phyloP scores from a whole-genome alignment of 495 filamentous ascomycete species.

The Penicillium nucicola region DNA sequence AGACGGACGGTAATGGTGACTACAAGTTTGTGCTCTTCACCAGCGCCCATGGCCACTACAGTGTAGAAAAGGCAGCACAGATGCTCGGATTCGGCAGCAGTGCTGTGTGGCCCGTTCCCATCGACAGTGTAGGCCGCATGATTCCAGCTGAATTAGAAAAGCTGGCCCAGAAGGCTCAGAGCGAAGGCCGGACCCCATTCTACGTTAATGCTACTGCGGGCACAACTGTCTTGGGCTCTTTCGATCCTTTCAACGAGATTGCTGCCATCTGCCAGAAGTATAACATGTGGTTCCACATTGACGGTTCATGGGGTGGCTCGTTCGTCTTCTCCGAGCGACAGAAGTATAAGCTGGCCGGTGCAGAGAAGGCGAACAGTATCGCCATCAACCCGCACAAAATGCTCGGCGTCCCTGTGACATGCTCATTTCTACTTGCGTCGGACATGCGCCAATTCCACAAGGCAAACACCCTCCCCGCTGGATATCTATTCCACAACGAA shows the following conservation, averaged over 20 bases:
- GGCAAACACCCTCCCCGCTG: conserved; percentile 82
- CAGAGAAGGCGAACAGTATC: conserved; percentile 71
- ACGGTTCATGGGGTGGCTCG: conserved; percentile 86
- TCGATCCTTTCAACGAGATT: conserved; percentile 74
- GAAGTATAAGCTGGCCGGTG: conserved; percentile 61
- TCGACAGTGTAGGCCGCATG: conserved; percentile 73
- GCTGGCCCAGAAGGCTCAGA: conserved; percentile 54
- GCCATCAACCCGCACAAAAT: conserved; percentile 96
- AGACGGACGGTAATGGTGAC: conserved; percentile 62
- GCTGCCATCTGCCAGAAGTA: conserved; percentile 66
- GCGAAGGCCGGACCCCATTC: conserved; percentile 72
- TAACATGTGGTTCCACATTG: conserved; percentile 85
- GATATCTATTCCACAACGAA: conserved; percentile 77
- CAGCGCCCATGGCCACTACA: conserved; percentile 85
- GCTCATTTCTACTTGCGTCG: conserved; percentile 77
- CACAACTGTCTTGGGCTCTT: conserved; percentile 89
- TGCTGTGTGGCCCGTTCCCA: conserved; percentile 68
- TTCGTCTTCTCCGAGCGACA: conserved; percentile 72
- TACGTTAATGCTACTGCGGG: conserved; percentile 96
- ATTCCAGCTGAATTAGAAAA: conserved; percentile 58
- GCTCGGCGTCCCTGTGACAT: conserved; percentile 87
- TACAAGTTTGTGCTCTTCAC: conserved; percentile 83
- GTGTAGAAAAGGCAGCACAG: conserved; percentile 87
- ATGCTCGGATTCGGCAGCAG: conserved; percentile 77
- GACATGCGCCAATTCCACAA: conserved; percentile 73